Evolutionary conservation across 495 filamentous ascomycete species (phyloP), one percentile per base, ranked within the genome.

Genomic region (Aspergillus mulundensis): DNA sequence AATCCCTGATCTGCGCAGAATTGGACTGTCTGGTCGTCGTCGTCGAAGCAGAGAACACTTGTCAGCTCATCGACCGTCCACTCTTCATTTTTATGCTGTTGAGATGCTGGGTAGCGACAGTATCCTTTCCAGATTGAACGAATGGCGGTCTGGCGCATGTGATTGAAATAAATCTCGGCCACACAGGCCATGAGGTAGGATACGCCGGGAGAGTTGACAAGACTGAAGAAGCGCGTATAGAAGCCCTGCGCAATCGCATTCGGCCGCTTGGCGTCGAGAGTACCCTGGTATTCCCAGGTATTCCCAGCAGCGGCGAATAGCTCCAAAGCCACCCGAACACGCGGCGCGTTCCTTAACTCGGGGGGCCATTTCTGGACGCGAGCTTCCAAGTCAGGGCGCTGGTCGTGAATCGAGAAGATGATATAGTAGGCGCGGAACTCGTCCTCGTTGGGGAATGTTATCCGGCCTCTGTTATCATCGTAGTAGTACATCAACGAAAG

Each of bases 181-280:
- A 96, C 86, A 67, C 93, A 97, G 6, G 88, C 93, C 87, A 95
- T 93, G 18, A 92, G 80, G 69, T 96, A 97, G 0, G 93, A 90
- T 1, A 91, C 83, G 48, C 77, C 70, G 1, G 79, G 79, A 10
- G 87, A 85, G 50, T 83, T 78, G 39, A 97, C 74, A 36, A 94
- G 76, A 2, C 75, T 76, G 72, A 95, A 97, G 66, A 94, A 94
- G 23, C 84, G 81, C 18, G 77, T 64, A 61, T 82, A 87, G 47
- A 86, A 86, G 3, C 84, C 80, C 50, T 87, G 83, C 1, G 85
- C 77, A 56, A 84, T 72, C 40, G 73, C 66, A 63, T 81, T 82
- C 16, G 74, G 73, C 50, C 81, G 63, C 34, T 77, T 73, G 23
- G 82, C 80, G 60, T 80, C 79, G 10, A 91, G 64, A 5, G 87